Conservation (phyloP, 257 asterid genomes). For the Schizonepeta tenuifolia region DNA sequence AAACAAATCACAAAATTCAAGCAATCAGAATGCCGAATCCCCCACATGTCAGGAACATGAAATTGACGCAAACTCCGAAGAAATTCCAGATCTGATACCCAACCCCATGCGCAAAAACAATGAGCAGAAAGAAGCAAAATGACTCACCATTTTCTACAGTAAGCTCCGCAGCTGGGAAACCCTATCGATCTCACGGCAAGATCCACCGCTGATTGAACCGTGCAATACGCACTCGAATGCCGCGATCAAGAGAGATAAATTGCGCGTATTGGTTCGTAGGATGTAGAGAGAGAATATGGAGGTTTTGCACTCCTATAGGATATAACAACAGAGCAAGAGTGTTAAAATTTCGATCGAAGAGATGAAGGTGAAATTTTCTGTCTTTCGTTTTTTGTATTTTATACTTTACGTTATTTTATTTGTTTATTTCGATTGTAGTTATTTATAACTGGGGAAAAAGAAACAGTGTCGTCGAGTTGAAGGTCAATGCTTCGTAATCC, state of each 20-base stretch:
- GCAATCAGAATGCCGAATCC: slow-evolving; percentile 29
- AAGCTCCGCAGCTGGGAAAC: slow-evolving; percentile 33
- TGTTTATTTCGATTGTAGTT: neutral
- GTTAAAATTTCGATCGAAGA: slow-evolving; percentile 17
- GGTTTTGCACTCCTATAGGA: slow-evolving; percentile 34
- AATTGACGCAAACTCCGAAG: slow-evolving; percentile 16
- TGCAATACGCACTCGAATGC: slow-evolving; percentile 31
- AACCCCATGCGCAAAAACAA: slow-evolving; percentile 32
- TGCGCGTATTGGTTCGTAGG: slow-evolving; percentile 29
- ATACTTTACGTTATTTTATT: slow-evolving; percentile 5
- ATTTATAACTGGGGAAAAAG: neutral
- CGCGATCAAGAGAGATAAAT: slow-evolving; percentile 45
- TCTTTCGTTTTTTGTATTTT: neutral
- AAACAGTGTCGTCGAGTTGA: slow-evolving; percentile 6
- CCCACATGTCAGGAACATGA: slow-evolving; percentile 15
- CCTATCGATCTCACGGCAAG: slow-evolving; percentile 40
- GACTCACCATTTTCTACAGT: slow-evolving; percentile 49
- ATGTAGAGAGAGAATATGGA: slow-evolving; percentile 30
- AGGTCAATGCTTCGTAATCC: slow-evolving; percentile 22
- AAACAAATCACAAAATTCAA: slow-evolving; percentile 29
- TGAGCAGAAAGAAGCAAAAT: slow-evolving; percentile 21
- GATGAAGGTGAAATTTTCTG: slow-evolving; percentile 27
- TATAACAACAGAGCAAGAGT: slow-evolving; percentile 10
- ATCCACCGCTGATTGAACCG: slow-evolving; percentile 33
- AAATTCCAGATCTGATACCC: slow-evolving; percentile 42